Evolutionary conservation across 108 stramenopile species (phyloP), one percentile per base, ranked within the genome.

Genomic region (Cyclotella choctawhatcheeana): DNA sequence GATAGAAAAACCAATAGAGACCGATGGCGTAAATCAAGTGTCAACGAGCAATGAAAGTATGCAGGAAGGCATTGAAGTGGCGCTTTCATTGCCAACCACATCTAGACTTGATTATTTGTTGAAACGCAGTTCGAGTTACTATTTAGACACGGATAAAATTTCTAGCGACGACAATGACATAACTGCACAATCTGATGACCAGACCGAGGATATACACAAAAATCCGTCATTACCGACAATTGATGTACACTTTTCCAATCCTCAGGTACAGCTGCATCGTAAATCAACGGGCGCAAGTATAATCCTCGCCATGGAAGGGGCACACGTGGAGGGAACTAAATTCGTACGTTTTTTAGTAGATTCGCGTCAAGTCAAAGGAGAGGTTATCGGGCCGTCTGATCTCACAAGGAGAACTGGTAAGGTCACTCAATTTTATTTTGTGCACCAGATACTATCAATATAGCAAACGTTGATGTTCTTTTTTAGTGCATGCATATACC

Each of bases 221-320:
- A 68, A 64, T 35, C 34, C 45, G 24, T 79, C 64, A 17, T 22
- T 84, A n/a, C 77, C 83, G 16, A 84, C 79, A 37, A 50, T 85
- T 18, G 78, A 85, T 64, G 51, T 85, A 24, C 82, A 81, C 55
- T 81, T 85, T 26, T 83, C 81, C 3, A 85, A 85, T 45, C 85
- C 85, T 7, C 85, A 85, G 48, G 34, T 85, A 16, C 85, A 85
- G 32, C 74, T 85, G 1, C 82, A 83, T 55, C 74, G 79, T 22
- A 65, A 76, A 21, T 44, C 51, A 44, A 85, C 84, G 20, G 73
- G 71, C 2, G 82, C 82, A 24, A 83, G 82, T 53, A 64, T 85
- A 27, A 79, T 85, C 26, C 55, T 85, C 33, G 81, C 82, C 53
- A 82, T 82, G 70, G 68, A 75, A 45, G 70, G 75, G 14, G 82